Percentiles rank a stretch among this genome's conserved stretches.
These are phyloP conservation scores for Parastagonospora avenae DNA, from an alignment of 2,329 filamentous ascomycete species.

Conservation along the genomic window DNA sequence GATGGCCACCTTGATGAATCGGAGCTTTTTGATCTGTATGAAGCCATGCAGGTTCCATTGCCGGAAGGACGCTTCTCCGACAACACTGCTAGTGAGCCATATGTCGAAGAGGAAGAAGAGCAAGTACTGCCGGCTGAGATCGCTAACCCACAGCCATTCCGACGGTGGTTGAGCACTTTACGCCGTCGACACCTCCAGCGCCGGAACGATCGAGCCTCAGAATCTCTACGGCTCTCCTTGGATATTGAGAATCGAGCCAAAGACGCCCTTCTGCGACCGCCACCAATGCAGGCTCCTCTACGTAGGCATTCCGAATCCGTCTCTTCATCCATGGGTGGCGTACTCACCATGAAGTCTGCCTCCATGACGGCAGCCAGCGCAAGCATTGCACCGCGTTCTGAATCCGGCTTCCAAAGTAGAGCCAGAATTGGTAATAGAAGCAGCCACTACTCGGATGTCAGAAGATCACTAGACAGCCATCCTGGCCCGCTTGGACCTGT, in stretches of 20 bases:
- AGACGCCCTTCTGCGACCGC: conserved; percentile 10
- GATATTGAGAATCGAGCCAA: conserved; percentile 29
- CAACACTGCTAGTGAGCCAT: conserved; percentile 16
- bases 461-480: conserved; percentile 65
- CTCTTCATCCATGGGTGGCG: conserved; percentile 76
- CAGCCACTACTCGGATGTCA: conserved; percentile 63
- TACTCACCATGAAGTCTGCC: conserved; percentile 80
- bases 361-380: conserved; percentile 76
- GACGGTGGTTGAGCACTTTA: conserved; percentile 74
- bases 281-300: conserved; percentile 14
- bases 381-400: conserved; percentile 67
- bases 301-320: conserved; percentile 62
- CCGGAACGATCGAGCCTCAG: conserved; percentile 44
- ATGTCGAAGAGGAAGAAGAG: conserved; percentile 7
- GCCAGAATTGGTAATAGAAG: conserved; percentile 64
- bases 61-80: conserved; percentile 29
- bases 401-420: conserved; percentile 65
- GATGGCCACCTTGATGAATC: conserved; percentile 20
- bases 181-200: conserved; percentile 59
- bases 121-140: neutral
- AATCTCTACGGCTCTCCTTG: conserved; percentile 42
- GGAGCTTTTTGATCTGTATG: conserved; percentile 35
- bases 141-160: conserved; percentile 58
- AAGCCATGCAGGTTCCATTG: conserved; percentile 38
- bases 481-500: conserved; percentile 50